These are phyloP conservation scores for Pyricularia pennisetigena DNA, from an alignment of 2,329 filamentous ascomycete genomes.

Conservation along the genomic window DNA sequence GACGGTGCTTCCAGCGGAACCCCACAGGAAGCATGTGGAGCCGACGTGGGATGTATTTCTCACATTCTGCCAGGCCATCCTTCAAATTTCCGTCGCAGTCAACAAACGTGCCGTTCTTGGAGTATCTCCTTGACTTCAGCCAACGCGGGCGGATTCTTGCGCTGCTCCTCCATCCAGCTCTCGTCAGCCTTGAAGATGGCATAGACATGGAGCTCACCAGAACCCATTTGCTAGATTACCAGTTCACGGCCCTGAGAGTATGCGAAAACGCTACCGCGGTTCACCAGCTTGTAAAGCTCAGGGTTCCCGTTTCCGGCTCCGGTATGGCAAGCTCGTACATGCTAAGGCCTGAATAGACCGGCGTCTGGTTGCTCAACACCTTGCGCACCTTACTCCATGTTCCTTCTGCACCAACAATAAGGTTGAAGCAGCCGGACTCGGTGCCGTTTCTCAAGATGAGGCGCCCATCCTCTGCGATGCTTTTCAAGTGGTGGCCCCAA, in stretches of 20 bases:
- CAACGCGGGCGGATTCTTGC: constrained; percentile 30
- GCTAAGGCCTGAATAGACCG: constrained; percentile 34
- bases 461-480: constrained; percentile 11
- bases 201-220: constrained; percentile 29
- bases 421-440: constrained; percentile 28
- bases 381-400: constrained; percentile 26
- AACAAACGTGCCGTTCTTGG: constrained; percentile 16
- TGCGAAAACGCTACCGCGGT: constrained; percentile 35
- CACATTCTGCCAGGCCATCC: constrained; percentile 28
- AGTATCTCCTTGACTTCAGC: constrained; percentile 26
- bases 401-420: constrained; percentile 24
- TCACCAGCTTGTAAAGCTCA: constrained; percentile 31
- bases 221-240: constrained; percentile 34
- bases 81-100: constrained; percentile 30
- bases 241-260: constrained; percentile 30
- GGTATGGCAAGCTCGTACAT: constrained; percentile 30
- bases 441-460: constrained; percentile 27
- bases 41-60: constrained; percentile 26
- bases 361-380: constrained; percentile 25
- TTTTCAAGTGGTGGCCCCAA: constrained; percentile 32
- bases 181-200: constrained; percentile 25
- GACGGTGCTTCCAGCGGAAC: constrained; percentile 32
- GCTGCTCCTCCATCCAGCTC: constrained; percentile 29
- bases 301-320: constrained; percentile 28
- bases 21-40: constrained; percentile 45